A percentile compares a stretch with the other conserved stretches of the same genome.
These are phyloP conservation scores for Wickerhamomyces silvicola DNA, from an alignment of 805 yeast genomes.

Conservation along the genomic window DNA sequence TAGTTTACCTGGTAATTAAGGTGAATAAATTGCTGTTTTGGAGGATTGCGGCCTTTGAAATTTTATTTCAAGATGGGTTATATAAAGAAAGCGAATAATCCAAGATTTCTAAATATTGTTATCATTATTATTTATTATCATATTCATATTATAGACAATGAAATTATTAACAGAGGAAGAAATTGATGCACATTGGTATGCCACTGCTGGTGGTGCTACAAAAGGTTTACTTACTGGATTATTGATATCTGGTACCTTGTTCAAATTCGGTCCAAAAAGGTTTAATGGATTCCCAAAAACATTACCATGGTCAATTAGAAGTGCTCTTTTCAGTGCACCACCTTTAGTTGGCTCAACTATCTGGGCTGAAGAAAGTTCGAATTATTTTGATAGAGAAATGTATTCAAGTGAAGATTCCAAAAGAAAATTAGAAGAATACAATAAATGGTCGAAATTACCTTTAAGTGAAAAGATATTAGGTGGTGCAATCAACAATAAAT, in stretches of 20 bases:
- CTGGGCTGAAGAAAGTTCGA: slow-evolving; percentile 66
- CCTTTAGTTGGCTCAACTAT: slow-evolving; percentile 57
- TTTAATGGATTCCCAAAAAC: slow-evolving; percentile 37
- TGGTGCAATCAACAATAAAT: slow-evolving; percentile 48
- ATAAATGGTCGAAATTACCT: slow-evolving; percentile 46
- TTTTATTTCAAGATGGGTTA: neutral
- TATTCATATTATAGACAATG: slow-evolving; percentile 34
- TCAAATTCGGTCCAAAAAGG: slow-evolving; percentile 41
- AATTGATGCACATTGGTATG: slow-evolving; percentile 54
- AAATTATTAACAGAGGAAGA: slow-evolving; percentile 64
- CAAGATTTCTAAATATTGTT: neutral
- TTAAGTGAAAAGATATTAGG: slow-evolving; percentile 43
- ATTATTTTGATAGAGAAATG: slow-evolving; percentile 52
- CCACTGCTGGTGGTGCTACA: slow-evolving; percentile 52
- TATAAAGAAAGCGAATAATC: neutral
- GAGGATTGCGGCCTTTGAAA: slow-evolving; percentile 2
- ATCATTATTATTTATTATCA: neutral
- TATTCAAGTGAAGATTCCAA: slow-evolving; percentile 43
- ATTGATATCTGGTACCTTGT: slow-evolving; percentile 47
- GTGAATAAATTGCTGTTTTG: too few relatives aligned
- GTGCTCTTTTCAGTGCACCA: slow-evolving; percentile 65
- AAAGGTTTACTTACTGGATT: slow-evolving; percentile 57
- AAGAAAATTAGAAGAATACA: slow-evolving; percentile 37
- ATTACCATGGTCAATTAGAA: slow-evolving; percentile 50
- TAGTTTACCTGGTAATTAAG: too few relatives aligned